Conservation (phyloP, 2,329 filamentous ascomycete species). For the Tolypocladium ovalisporum region DNA sequence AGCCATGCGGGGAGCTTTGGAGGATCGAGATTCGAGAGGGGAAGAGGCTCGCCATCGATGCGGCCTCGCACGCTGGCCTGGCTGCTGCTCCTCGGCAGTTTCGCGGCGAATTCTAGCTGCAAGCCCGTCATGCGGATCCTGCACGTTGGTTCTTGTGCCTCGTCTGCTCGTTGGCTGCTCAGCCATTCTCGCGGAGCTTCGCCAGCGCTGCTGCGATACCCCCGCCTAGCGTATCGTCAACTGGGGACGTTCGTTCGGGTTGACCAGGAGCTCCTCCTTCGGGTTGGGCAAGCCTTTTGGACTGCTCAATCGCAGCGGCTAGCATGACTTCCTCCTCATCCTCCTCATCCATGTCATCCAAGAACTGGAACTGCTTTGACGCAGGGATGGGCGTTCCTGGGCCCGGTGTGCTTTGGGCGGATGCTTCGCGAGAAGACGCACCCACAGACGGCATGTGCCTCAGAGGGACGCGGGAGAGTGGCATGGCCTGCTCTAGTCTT, state of each 20-base stretch:
- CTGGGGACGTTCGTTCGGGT: conserved; percentile 1
- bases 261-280: conserved; percentile 10
- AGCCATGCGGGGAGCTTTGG: neutral
- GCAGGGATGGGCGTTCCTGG: neutral
- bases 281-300: conserved; percentile 26
- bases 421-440: neutral
- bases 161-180: neutral
- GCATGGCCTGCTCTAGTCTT: conserved; percentile 26
- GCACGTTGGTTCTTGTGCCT: neutral
- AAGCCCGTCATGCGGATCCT: neutral
- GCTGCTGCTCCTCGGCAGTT: neutral
- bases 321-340: conserved; percentile 30
- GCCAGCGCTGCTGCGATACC: conserved; percentile 52
- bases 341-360: conserved; percentile 31
- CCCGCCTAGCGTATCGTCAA: conserved; percentile 35
- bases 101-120: neutral
- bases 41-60: neutral
- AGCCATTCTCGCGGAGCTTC: conserved; percentile 36
- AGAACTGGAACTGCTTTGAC: conserved; percentile 25
- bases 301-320: conserved; percentile 35
- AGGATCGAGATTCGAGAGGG: neutral
- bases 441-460: conserved; percentile 24
- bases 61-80: neutral
- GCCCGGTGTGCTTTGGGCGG: neutral
- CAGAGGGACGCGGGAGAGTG: conserved; percentile 28